Percentiles rank a stretch among this genome's conserved stretches.
phyloP scores from a whole-genome alignment of 2,329 filamentous ascomycete genomes.

The Uncinocarpus reesii region DNA sequence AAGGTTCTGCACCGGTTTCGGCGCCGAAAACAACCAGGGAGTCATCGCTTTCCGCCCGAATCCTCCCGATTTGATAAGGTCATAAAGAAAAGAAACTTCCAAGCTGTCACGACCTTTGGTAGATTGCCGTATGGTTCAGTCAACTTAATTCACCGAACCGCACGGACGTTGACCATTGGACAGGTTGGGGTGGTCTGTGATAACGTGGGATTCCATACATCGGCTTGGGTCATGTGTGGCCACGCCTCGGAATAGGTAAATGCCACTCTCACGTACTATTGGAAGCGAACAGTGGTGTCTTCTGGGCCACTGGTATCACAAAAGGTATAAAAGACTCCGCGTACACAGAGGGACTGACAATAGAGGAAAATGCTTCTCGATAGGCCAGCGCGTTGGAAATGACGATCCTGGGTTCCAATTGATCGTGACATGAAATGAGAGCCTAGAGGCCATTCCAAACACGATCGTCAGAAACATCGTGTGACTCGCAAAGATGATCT shows the following conservation, averaged over 20 bases:
- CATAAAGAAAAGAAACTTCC: neutral
- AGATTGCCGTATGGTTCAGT: neutral
- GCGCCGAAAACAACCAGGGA: too few relatives aligned
- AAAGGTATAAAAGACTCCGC: neutral
- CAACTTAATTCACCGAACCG: neutral
- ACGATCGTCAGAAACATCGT: slow-evolving; percentile 5
- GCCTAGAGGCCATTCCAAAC: neutral
- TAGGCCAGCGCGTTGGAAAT: neutral
- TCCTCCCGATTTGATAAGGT: too few relatives aligned
- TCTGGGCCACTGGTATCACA: slow-evolving; percentile 1
- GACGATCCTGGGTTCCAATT: neutral
- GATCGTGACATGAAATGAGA: neutral
- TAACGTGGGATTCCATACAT: neutral
- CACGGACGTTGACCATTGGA: neutral
- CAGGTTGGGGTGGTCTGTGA: neutral
- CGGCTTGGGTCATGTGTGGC: neutral
- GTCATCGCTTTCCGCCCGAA: too few relatives aligned
- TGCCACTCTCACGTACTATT: neutral
- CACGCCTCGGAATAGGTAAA: neutral
- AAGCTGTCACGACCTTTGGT: neutral
- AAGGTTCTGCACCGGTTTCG: neutral
- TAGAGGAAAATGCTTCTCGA: neutral
- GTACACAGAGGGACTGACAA: neutral
- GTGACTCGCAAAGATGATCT: slow-evolving; percentile 1
- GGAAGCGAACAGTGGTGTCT: neutral